Percentiles rank a stretch among this genome's conserved stretches.
Conservation (phyloP, 208 protist species). For the Trypanosoma melophagium region DNA sequence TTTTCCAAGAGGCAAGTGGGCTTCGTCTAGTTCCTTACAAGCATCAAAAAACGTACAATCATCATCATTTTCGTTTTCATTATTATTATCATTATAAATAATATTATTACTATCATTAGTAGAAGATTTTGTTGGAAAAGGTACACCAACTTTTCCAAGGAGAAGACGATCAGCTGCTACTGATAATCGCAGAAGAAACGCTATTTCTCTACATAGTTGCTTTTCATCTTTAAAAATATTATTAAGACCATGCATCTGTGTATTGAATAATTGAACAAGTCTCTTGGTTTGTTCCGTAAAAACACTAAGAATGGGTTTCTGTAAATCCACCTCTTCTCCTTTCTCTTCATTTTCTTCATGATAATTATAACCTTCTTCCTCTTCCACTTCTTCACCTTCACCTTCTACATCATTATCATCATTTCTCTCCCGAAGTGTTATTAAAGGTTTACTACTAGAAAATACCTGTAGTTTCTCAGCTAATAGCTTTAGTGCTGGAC, state of each 20-base stretch:
- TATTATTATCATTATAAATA: too few species aligned
- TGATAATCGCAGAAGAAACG: conserved; percentile 19
- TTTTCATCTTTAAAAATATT: conserved; percentile 5
- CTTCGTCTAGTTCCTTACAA: conserved; percentile 6
- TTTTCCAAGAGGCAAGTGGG: not conserved
- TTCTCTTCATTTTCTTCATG: not conserved
- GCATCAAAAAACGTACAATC: too few species aligned
- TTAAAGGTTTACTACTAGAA: not conserved
- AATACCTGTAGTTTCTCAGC: conserved; percentile 8
- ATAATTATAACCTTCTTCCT: not conserved
- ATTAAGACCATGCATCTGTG: not conserved
- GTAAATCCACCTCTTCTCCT: conserved; percentile 14
- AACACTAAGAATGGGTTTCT: conserved; percentile 6
- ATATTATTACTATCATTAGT: too few species aligned
- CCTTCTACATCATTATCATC: not conserved
- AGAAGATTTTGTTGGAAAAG: not conserved
- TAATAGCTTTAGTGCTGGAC: not conserved
- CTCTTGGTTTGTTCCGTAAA: conserved; percentile 4
- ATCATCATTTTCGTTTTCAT: too few species aligned
- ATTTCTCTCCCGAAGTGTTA: not conserved
- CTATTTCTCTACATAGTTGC: conserved; percentile 4
- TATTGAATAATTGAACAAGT: conserved; percentile 12
- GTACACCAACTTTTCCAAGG: conserved; percentile 21
- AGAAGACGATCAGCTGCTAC: conserved; percentile 16
- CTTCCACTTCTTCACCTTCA: not conserved